phyloP scores from a whole-genome alignment of 805 yeast species.

The Lipomyces lipofer region DNA sequence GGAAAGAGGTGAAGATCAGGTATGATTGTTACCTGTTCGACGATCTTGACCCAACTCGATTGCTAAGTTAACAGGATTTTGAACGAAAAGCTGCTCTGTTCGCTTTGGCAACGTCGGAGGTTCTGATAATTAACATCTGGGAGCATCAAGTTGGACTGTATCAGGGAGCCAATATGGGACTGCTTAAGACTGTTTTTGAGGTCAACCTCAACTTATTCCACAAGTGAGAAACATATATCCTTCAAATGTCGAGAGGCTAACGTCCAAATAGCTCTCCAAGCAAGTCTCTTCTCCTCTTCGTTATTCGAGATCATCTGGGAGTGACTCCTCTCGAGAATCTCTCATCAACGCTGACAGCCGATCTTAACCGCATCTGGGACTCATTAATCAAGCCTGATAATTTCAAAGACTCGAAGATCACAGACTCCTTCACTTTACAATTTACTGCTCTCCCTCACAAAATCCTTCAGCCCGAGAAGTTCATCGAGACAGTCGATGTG shows the following conservation, averaged over 20 bases:
- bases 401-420: conserved; percentile 53
- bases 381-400: conserved; percentile 71
- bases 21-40: background rate
- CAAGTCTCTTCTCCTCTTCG: conserved; percentile 74
- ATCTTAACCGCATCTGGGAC: conserved; percentile 77
- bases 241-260: background rate
- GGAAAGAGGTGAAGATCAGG: conserved; percentile 95
- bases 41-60: background rate
- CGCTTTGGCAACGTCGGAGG: conserved; percentile 89
- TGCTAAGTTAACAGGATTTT: conserved; percentile 56
- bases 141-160: conserved; percentile 95
- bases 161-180: conserved; percentile 97
- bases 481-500: conserved; percentile 56
- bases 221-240: too few relatives aligned
- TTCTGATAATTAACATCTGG: conserved; percentile 91
- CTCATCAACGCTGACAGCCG: conserved; percentile 65
- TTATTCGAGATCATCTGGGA: conserved; percentile 89
- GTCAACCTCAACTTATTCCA: conserved; percentile 85
- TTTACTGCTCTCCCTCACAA: conserved; percentile 86
- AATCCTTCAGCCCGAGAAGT: conserved; percentile 72
- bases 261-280: conserved; percentile 18
- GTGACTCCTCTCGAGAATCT: conserved; percentile 77
- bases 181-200: conserved; percentile 92
- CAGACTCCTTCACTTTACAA: conserved; percentile 80
- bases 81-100: conserved; percentile 95